A percentile compares a stretch with the other conserved stretches of the same genome.
Conservation (phyloP, 2,329 filamentous ascomycete genomes). For the Rachicladosporium sp. region DNA sequence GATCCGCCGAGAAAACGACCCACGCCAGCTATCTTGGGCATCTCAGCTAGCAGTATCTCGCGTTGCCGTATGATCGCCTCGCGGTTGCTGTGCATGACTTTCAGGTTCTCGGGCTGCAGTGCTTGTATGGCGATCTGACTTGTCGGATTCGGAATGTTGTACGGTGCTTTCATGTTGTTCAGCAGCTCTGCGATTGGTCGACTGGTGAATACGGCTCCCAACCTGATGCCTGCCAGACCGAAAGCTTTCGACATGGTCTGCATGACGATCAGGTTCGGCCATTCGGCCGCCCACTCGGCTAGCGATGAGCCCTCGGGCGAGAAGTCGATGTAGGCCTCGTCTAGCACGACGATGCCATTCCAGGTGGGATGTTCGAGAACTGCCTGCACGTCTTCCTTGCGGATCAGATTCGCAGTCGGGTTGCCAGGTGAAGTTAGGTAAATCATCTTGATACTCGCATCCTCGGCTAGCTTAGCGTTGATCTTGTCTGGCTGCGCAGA, state of each 20-base stretch:
- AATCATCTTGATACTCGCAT: slow-evolving; percentile 64
- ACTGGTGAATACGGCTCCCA: slow-evolving; percentile 74
- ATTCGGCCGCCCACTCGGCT: slow-evolving; percentile 82
- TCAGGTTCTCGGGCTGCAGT: slow-evolving; percentile 53
- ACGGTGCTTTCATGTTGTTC: slow-evolving; percentile 90
- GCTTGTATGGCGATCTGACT: slow-evolving; percentile 67
- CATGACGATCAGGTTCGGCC: slow-evolving; percentile 94
- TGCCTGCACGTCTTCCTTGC: slow-evolving; percentile 58
- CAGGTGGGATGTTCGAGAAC: slow-evolving; percentile 78
- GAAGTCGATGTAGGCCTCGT: slow-evolving; percentile 97
- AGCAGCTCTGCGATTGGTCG: slow-evolving; percentile 64
- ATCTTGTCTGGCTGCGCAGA: slow-evolving; percentile 60
- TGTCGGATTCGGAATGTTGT: slow-evolving; percentile 86
- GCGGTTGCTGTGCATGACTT: slow-evolving; percentile 59
- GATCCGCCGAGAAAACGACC: slow-evolving; percentile 69
- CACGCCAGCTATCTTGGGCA: slow-evolving; percentile 65
- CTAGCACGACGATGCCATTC: slow-evolving; percentile 88
- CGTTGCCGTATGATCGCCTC: slow-evolving; percentile 63
- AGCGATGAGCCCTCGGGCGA: slow-evolving; percentile 66
- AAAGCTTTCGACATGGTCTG: slow-evolving; percentile 98
- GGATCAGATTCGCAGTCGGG: slow-evolving; percentile 69
- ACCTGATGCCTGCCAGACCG: slow-evolving; percentile 81
- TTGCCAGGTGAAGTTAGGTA: slow-evolving; percentile 95
- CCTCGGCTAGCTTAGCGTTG: slow-evolving; percentile 49
- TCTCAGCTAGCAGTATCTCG: slow-evolving; percentile 57